Evolutionary conservation across 768 basidiomycete genomes (phyloP).

Genomic region (Mycena capillaripes): DNA sequence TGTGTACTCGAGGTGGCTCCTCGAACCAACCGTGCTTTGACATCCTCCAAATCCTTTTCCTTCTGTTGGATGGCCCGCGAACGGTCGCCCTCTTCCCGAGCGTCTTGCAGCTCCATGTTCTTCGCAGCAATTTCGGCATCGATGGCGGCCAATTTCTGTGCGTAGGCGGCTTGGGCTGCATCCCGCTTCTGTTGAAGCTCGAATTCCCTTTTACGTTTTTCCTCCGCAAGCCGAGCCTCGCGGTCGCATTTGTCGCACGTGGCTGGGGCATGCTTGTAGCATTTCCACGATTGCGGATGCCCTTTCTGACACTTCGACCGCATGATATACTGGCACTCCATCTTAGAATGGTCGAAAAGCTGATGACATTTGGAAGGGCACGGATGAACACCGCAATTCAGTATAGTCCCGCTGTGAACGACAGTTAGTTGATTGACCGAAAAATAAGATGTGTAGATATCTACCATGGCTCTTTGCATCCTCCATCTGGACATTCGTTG

Average conservation of each 20-base stretch:
- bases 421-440: neutral
- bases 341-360: constrained; percentile 65
- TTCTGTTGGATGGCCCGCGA: constrained; percentile 56
- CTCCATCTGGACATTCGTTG: constrained; percentile 68
- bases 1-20: neutral
- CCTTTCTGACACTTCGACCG: constrained; percentile 56
- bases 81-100: constrained; percentile 52
- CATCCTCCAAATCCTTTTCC: constrained; percentile 58
- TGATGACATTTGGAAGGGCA: constrained; percentile 77
- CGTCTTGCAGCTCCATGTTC: constrained; percentile 48
- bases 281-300: constrained; percentile 61
- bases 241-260: constrained; percentile 54
- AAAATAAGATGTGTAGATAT: constrained; percentile 26
- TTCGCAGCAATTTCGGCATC: constrained; percentile 51
- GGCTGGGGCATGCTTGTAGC: constrained; percentile 45
- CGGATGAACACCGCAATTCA: constrained; percentile 65
- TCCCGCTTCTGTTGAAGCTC: constrained; percentile 55
- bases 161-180: constrained; percentile 50
- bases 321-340: constrained; percentile 59
- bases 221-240: constrained; percentile 52
- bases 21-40: constrained; percentile 26
- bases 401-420: constrained; percentile 60
- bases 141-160: constrained; percentile 51
- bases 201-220: constrained; percentile 49
- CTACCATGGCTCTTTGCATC: constrained; percentile 73